Evolutionary conservation across 345 rosid genomes (phyloP).

Genomic region (Moringa oleifera): DNA sequence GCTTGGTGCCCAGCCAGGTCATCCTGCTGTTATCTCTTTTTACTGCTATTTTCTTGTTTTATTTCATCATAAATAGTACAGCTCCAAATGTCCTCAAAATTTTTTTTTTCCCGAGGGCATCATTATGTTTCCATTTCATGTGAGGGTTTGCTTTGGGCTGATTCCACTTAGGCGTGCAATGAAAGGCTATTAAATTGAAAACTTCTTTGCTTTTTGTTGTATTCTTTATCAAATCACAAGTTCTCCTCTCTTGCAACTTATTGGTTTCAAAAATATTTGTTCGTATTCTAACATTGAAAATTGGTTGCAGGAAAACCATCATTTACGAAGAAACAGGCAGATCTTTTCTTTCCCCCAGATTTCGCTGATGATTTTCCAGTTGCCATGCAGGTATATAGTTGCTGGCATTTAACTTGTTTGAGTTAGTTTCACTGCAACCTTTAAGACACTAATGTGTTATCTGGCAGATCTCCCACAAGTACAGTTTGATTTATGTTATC

Average conservation of each 20-base stretch:
- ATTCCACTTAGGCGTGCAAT: too few relatives aligned
- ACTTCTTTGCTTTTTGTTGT: too few relatives aligned
- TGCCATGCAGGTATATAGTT: slow-evolving; percentile 82
- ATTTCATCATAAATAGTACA: too few relatives aligned
- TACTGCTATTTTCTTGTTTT: neutral
- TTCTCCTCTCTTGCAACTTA: neutral
- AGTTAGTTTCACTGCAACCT: slow-evolving; percentile 2
- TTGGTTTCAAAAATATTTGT: neutral
- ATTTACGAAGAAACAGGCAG: slow-evolving; percentile 92
- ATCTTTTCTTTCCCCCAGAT: slow-evolving; percentile 98
- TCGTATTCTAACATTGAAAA: neutral
- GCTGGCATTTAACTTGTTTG: slow-evolving; percentile 5
- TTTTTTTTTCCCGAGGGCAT: too few relatives aligned
- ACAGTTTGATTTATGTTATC: slow-evolving; percentile 83
- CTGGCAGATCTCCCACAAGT: slow-evolving; percentile 92
- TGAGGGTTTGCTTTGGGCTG: too few relatives aligned
- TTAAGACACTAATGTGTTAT: slow-evolving; percentile 13
- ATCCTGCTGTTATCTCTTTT: slow-evolving; percentile 1
- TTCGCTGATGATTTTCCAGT: slow-evolving; percentile 99
- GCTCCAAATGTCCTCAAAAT: too few relatives aligned
- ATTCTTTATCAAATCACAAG: too few relatives aligned
- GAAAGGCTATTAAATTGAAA: too few relatives aligned
- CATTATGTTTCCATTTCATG: too few relatives aligned
- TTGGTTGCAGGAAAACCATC: slow-evolving; percentile 77
- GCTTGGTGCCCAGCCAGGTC: slow-evolving; percentile 98